Base-by-base conservation (phyloP, 805 yeast species). In the Lachancea kluyveri region DNA sequence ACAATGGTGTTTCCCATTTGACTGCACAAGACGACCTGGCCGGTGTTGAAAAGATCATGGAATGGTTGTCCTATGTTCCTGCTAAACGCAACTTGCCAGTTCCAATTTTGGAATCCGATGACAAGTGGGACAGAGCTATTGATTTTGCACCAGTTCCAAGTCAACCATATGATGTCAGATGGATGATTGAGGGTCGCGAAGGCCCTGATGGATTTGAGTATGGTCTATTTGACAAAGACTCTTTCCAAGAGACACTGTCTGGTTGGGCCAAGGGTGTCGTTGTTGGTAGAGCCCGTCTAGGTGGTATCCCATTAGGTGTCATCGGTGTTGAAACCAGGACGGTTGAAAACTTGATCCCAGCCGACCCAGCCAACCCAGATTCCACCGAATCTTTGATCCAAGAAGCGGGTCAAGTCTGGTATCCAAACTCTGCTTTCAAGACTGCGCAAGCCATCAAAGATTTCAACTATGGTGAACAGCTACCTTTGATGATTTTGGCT, bases 321-420 rank as follows among this genome's bases (percentile, higher is more conserved):
- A 86, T 92, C 63, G 96, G 84, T 49, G 98, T 94, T 45, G 98
- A 92, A 64, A 82, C 94, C 14, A 75, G 92, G 54, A 70, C 79
- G 32, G 78, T 94, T 39, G 97, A 94, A 50, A 92, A 90, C 67
- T 64, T 86, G 48, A 60, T 74, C 41, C 98, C 98, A 29, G 99
- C 99, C 25, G 99, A 92, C 57, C 98, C 99, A 24, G 99, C 99
- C 21, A 92, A 92, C 64, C 94, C 95, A 31, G 87, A 77, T 35
- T 88, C 97, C 11, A 85, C 92, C 25, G 98, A 92, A 63, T 65
- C 74, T 48, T 61, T 81, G 54, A 64, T 85, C 39, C 94, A 83
- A 61, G 98, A 92, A 64, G 96, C 99, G 42, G 99, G 98, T 57
- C 96, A 88, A 69, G 99, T 92, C 46, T 92, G 99, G 99, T 85